These are phyloP conservation scores for Cryphonectria nitschkei DNA, from an alignment of 2,329 filamentous ascomycete species.

Conservation along the genomic window DNA sequence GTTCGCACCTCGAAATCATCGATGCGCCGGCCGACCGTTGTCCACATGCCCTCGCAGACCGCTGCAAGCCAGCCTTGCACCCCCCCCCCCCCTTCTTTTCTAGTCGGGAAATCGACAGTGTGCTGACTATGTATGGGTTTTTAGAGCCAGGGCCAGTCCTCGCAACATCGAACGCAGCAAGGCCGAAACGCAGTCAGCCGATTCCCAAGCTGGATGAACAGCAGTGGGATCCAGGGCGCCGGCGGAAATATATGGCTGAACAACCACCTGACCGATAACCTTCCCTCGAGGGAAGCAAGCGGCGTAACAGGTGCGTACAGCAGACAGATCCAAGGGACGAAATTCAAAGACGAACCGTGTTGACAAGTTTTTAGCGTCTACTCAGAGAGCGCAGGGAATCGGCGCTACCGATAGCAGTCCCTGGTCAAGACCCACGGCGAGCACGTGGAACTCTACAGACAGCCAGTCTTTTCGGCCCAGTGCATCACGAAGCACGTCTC, in stretches of 20 bases:
- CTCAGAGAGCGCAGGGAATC: constrained; percentile 22
- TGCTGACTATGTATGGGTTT: constrained; percentile 17
- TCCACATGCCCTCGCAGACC: neutral
- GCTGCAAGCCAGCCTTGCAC: neutral
- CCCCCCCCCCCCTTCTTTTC: neutral
- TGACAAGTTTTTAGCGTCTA: constrained; percentile 23
- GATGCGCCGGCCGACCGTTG: neutral
- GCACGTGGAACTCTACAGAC: constrained; percentile 26
- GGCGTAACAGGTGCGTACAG: constrained; percentile 23
- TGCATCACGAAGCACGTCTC: constrained; percentile 27
- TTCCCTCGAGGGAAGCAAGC: constrained; percentile 22
- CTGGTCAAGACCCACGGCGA: constrained; percentile 22
- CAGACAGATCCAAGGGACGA: neutral
- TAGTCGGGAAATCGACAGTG: neutral
- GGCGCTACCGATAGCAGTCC: constrained; percentile 20
- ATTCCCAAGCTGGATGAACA: constrained; percentile 18
- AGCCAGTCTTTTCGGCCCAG: constrained; percentile 22
- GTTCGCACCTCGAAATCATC: neutral
- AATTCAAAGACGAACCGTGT: neutral
- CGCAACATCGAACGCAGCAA: constrained; percentile 14
- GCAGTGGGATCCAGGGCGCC: constrained; percentile 14
- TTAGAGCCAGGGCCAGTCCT: constrained; percentile 26
- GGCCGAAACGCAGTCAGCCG: constrained; percentile 22
- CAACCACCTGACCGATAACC: constrained; percentile 15
- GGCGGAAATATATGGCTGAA: constrained; percentile 24